Evolutionary conservation across 805 yeast species (phyloP).

Genomic region (Suhomyces sp.): DNA sequence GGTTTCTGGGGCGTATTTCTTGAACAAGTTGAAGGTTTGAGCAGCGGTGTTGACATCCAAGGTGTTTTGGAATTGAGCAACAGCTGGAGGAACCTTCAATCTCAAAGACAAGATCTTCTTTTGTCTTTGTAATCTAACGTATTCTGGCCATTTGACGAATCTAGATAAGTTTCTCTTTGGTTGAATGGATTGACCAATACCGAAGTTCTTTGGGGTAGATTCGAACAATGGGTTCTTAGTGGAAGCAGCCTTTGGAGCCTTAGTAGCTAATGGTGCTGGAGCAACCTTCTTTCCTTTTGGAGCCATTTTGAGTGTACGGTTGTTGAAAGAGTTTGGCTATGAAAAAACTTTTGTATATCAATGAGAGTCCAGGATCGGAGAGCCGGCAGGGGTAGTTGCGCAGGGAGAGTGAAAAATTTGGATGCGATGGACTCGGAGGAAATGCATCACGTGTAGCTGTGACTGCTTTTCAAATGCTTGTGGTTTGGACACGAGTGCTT

Average conservation of each 20-base stretch:
- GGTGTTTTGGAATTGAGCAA: constrained; percentile 93
- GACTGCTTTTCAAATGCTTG: not conserved
- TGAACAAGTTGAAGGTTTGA: constrained; percentile 92
- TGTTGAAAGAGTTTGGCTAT: constrained; percentile 7
- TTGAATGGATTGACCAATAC: constrained; percentile 95
- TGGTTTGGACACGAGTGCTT: not conserved
- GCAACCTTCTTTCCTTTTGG: constrained; percentile 78
- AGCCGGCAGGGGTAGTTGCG: constrained; percentile 1
- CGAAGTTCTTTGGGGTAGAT: constrained; percentile 88
- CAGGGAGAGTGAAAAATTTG: constrained; percentile 2
- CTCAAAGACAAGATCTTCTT: constrained; percentile 93
- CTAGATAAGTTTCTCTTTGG: constrained; percentile 96
- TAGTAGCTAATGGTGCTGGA: constrained; percentile 95
- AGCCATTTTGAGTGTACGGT: constrained; percentile 28
- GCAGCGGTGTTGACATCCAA: constrained; percentile 99
- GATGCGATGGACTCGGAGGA: not conserved
- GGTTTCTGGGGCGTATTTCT: constrained; percentile 99
- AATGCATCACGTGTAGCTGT: not conserved
- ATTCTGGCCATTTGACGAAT: constrained; percentile 99
- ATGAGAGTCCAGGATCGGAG: not conserved
- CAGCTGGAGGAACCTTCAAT: constrained; percentile 98
- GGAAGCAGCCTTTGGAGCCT: constrained; percentile 39
- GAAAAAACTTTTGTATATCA: not conserved
- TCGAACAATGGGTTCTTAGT: constrained; percentile 82
- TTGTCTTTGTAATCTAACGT: constrained; percentile 98